Conservation (phyloP, 176 grass and related monocot genomes). For the Paspalum notatum region DNA sequence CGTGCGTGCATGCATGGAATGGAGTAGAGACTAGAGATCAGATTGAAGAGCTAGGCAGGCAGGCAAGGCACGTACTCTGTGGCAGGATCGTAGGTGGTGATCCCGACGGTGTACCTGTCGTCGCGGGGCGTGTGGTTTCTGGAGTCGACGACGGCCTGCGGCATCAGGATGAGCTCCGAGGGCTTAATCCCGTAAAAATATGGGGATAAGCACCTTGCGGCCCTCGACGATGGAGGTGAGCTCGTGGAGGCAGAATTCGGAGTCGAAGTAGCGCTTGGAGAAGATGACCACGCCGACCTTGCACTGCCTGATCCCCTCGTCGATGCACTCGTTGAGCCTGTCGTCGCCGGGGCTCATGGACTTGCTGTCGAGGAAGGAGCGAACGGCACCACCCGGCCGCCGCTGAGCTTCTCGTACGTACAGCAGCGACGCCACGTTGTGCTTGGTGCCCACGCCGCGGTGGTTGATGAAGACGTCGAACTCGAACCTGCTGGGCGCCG, state of each 20-base stretch:
- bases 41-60: neutral
- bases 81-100: constrained; percentile 68
- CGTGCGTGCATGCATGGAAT: neutral
- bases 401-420: constrained; percentile 53
- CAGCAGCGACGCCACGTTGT: constrained; percentile 58
- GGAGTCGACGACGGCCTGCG: constrained; percentile 26
- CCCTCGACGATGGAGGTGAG: constrained; percentile 67
- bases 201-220: constrained; percentile 72
- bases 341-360: constrained; percentile 81
- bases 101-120: constrained; percentile 68
- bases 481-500: neutral
- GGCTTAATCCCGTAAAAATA: constrained; percentile 87
- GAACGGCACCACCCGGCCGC: neutral
- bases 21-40: no score
- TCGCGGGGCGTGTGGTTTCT: neutral
- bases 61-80: constrained; percentile 49
- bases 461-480: constrained; percentile 94
- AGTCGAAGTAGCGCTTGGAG: constrained; percentile 67
- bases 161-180: constrained; percentile 56
- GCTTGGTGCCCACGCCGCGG: constrained; percentile 77
- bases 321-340: constrained; percentile 53
- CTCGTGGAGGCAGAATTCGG: constrained; percentile 76
- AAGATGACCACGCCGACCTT: constrained; percentile 69
- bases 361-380: constrained; percentile 64
- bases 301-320: constrained; percentile 47